Base-by-base conservation (phyloP, 768 basidiomycete genomes). In the Suillus subalutaceus region DNA sequence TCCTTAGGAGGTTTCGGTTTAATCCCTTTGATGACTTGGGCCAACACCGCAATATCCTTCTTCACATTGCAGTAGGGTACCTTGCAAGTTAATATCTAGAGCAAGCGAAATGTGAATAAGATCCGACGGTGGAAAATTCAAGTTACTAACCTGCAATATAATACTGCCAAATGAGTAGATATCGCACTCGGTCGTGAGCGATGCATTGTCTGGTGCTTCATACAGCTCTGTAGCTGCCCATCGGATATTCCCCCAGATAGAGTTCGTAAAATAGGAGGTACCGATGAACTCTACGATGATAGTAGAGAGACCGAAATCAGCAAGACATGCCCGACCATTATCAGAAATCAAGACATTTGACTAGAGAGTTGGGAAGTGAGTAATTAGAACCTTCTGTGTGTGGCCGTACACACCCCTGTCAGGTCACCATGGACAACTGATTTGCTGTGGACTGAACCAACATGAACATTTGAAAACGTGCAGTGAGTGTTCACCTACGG, bases 251-350 rank as follows among this genome's bases (percentile, higher is more conserved):
- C 30, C 52, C 0, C 4, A 16, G 30, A 53, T 53, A 16, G 52
- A 53, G 26, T 8, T 30, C 26, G 52, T 64, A 18, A 58, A 12
- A 15, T 64, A 64, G 7, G 63, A 64, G 71, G 75, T 5, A 30
- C 74, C 71, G 38, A 75, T 69, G 63, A 79, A 72, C 64, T 81
- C 79, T 12, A 71, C 70, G 16, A 79, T 71, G 56, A 83, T 77
- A 35, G 69, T 80, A 15, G 81, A 83, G 6, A 83, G 70, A 6
- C 82, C 83, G 66, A 83, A 53, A 53, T 30, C 52, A 53, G 52
- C 52, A 9, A 53, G 52, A 4, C 52, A 53, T 30, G 52, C 52
- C 26, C 52, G 30, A 18, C 52, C 30, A 1, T 53, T 18, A 4
- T 7, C 30, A 53, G 18, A 16, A 9, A 83, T 62, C 9, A 67